A percentile compares a stretch with the other conserved stretches of the same genome.
These are phyloP conservation scores for Alternaria angustiovoidea DNA, from an alignment of 2,329 filamentous ascomycete species.

Conservation along the genomic window DNA sequence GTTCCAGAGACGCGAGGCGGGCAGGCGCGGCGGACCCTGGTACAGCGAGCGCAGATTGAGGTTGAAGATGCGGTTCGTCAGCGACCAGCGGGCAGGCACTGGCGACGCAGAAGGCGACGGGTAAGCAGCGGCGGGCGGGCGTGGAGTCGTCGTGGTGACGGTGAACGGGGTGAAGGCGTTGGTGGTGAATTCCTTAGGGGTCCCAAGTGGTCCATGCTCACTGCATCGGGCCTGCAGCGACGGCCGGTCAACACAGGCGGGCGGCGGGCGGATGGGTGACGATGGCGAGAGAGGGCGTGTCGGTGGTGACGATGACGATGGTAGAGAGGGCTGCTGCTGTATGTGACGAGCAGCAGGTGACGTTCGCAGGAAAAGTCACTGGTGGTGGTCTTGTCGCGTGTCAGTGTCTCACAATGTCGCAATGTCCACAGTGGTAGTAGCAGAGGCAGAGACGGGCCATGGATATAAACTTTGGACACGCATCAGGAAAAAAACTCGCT, in stretches of 20 bases:
- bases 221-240: constrained; percentile 18
- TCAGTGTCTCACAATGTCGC: constrained; percentile 14
- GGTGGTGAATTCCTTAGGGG: constrained; percentile 19
- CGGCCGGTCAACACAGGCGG: background rate
- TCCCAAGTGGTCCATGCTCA: constrained; percentile 25
- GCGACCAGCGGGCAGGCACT: constrained; percentile 49
- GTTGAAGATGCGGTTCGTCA: constrained; percentile 54
- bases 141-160: constrained; percentile 38
- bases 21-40: constrained; percentile 43
- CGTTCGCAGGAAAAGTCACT: too few relatives aligned
- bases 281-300: background rate
- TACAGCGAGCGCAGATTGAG: constrained; percentile 42
- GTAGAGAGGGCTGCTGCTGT: background rate
- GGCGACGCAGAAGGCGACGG: constrained; percentile 34
- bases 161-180: constrained; percentile 12
- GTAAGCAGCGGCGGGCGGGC: constrained; percentile 38
- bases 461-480: constrained; percentile 3
- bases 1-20: constrained; percentile 66
- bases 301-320: background rate
- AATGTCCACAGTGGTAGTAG: background rate
- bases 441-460: constrained; percentile 2
- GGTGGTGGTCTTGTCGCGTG: background rate
- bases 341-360: too few relatives aligned
- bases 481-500: background rate
- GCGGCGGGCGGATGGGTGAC: background rate